Conservation (phyloP, 768 basidiomycete species). For the Termitomyces bulborhizus region DNA sequence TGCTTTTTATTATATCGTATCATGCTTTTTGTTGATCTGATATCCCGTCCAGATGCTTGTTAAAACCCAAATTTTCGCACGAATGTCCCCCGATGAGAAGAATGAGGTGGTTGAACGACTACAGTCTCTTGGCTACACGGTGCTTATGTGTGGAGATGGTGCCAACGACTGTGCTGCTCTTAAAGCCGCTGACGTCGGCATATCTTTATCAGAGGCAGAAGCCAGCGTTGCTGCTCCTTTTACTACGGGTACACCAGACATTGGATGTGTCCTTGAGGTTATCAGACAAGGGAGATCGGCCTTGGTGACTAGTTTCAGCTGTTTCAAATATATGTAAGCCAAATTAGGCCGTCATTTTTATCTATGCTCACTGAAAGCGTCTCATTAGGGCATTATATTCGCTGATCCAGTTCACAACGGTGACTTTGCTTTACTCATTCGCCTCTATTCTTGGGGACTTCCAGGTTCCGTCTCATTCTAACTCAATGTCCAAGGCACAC, state of each 20-base stretch:
- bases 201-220: constrained; percentile 95
- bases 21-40: neutral
- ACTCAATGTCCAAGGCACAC: neutral
- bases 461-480: constrained; percentile 46
- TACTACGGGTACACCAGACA: constrained; percentile 89
- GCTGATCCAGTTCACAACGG: constrained; percentile 97
- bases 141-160: constrained; percentile 98
- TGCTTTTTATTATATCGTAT: constrained; percentile 18
- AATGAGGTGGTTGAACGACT: constrained; percentile 96
- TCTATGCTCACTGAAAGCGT: constrained; percentile 7
- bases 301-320: constrained; percentile 95
- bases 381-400: constrained; percentile 88
- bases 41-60: constrained; percentile 76
- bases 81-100: constrained; percentile 99
- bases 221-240: constrained; percentile 98
- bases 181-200: constrained; percentile 96
- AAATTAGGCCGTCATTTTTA: neutral
- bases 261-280: constrained; percentile 92
- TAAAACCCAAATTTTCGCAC: constrained; percentile 92
- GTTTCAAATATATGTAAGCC: constrained; percentile 98
- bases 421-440: constrained; percentile 93
- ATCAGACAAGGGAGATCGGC: constrained; percentile 96
- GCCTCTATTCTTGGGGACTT: constrained; percentile 96
- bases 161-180: constrained; percentile 98
- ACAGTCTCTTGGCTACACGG: constrained; percentile 90